Evolutionary conservation across 768 basidiomycete genomes (phyloP).

Genomic region (Pulveroboletus ravenelii): DNA sequence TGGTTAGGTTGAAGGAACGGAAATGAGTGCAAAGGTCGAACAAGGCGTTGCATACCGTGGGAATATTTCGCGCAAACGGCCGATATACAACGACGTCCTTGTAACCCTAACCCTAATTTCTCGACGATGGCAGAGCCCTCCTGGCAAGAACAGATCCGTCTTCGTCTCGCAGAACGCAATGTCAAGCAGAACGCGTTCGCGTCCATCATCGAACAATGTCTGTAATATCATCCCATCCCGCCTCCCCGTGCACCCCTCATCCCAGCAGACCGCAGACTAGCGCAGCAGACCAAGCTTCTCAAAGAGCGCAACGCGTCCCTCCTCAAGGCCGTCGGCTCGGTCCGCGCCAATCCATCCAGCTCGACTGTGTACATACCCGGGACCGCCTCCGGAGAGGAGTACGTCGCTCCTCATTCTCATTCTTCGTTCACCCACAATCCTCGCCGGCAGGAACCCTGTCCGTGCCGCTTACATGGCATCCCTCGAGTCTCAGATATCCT

Average conservation of each 20-base stretch:
- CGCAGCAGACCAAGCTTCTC: conserved; percentile 86
- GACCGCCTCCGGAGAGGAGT: conserved; percentile 64
- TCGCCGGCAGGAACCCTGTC: conserved; percentile 63
- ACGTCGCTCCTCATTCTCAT: conserved; percentile 22
- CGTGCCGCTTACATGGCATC: conserved; percentile 86
- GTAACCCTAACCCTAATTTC: conserved; percentile 26
- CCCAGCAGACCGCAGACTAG: conserved; percentile 76
- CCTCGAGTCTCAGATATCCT: conserved; percentile 90
- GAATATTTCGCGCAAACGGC: conserved; percentile 22
- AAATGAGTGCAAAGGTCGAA: too few species aligned
- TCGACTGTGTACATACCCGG: conserved; percentile 60
- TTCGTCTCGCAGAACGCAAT: conserved; percentile 80
- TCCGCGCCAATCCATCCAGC: conserved; percentile 56
- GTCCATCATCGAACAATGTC: conserved; percentile 90
- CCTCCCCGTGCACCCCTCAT: conserved; percentile 8
- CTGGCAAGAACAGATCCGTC: conserved; percentile 80
- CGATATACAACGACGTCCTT: conserved; percentile 2
- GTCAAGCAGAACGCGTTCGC: conserved; percentile 75
- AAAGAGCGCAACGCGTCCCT: conserved; percentile 91
- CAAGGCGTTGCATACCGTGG: conserved; percentile 13
- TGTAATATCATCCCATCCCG: conserved; percentile 30
- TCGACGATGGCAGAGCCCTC: conserved; percentile 71
- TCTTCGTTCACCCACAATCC: not conserved
- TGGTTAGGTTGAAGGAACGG: conserved; percentile 28
- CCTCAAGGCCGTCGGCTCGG: conserved; percentile 75